Evolutionary conservation across 2,329 filamentous ascomycete genomes (phyloP).

Genomic region (Ophiognomonia clavigignenti-juglandacearum): DNA sequence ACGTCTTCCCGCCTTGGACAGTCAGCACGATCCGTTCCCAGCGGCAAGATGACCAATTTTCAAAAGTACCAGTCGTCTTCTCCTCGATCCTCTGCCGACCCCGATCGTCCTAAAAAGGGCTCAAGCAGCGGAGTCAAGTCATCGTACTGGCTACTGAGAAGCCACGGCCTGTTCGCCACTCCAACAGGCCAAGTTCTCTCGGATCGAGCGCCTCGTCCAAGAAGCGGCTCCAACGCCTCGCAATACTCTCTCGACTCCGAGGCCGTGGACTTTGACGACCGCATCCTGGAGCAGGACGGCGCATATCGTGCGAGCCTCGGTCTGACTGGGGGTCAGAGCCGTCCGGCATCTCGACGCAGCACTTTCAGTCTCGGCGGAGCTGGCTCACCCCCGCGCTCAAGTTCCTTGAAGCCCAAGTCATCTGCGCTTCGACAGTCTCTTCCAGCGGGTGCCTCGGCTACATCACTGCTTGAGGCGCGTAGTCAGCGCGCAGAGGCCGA

Average conservation of each 20-base stretch:
- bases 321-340: slow-evolving; percentile 3
- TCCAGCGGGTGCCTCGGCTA: slow-evolving; percentile 3
- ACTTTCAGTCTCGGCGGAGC: slow-evolving; percentile 8
- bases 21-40: slow-evolving; percentile 11
- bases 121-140: slow-evolving; percentile 15
- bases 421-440: slow-evolving; percentile 9
- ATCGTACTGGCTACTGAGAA: slow-evolving; percentile 14
- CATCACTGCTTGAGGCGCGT: slow-evolving; percentile 2
- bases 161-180: slow-evolving; percentile 13
- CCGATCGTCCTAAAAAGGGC: slow-evolving; percentile 8
- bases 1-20: slow-evolving; percentile 14
- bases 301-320: slow-evolving; percentile 14
- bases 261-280: slow-evolving; percentile 11
- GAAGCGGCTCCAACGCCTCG: slow-evolving; percentile 1
- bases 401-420: slow-evolving; percentile 4
- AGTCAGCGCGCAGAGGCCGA: slow-evolving; percentile 18
- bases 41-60: slow-evolving; percentile 16
- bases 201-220: slow-evolving; percentile 12
- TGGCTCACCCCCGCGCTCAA: slow-evolving; percentile 8
- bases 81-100: slow-evolving; percentile 14
- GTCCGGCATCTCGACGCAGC: slow-evolving; percentile 3
- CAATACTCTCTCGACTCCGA: slow-evolving; percentile 16
- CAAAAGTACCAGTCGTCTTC: slow-evolving; percentile 15
- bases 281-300: slow-evolving; percentile 13
- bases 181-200: slow-evolving; percentile 14